Percentiles rank a stretch among this genome's conserved stretches.
phyloP scores from a whole-genome alignment of 148 eudicot genomes.

The Talinum fruticosum region DNA sequence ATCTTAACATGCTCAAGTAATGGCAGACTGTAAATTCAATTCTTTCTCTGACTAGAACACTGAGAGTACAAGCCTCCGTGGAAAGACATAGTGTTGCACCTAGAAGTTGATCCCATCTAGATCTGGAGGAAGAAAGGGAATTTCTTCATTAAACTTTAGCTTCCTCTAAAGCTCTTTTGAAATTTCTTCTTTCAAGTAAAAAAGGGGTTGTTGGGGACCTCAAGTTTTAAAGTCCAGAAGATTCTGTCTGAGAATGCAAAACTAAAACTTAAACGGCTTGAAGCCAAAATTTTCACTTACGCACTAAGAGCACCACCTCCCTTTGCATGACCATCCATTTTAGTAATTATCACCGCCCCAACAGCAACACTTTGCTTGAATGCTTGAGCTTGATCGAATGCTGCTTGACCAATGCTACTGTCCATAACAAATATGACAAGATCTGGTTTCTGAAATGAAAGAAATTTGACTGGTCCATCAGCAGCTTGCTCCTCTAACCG shows the following conservation, averaged over 20 bases:
- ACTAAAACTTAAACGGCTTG: background rate
- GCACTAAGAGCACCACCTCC: slow-evolving; percentile 99
- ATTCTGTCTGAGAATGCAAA: background rate
- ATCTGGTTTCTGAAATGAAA: slow-evolving; percentile 85
- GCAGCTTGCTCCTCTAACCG: background rate
- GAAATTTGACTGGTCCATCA: slow-evolving; percentile 9
- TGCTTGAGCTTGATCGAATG: slow-evolving; percentile 96
- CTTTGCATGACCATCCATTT: slow-evolving; percentile 99
- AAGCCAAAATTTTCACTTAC: slow-evolving; percentile 36
- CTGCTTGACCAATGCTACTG: slow-evolving; percentile 99
- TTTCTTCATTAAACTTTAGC: background rate
- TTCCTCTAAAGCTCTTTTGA: background rate
- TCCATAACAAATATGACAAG: slow-evolving; percentile 97
- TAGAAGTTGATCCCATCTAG: background rate
- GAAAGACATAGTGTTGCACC: background rate
- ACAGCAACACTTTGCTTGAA: slow-evolving; percentile 98
- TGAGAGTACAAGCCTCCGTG: background rate
- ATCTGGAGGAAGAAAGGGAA: background rate
- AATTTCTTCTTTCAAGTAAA: background rate
- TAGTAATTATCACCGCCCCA: slow-evolving; percentile 96
- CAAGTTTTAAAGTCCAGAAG: background rate
- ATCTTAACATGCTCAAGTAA: background rate
- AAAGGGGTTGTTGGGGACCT: too few species aligned
- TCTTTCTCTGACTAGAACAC: background rate
- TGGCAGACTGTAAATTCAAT: background rate